These are phyloP conservation scores for Ophiosphaerella narmari DNA, from an alignment of 2,329 filamentous ascomycete genomes.

Conservation along the genomic window DNA sequence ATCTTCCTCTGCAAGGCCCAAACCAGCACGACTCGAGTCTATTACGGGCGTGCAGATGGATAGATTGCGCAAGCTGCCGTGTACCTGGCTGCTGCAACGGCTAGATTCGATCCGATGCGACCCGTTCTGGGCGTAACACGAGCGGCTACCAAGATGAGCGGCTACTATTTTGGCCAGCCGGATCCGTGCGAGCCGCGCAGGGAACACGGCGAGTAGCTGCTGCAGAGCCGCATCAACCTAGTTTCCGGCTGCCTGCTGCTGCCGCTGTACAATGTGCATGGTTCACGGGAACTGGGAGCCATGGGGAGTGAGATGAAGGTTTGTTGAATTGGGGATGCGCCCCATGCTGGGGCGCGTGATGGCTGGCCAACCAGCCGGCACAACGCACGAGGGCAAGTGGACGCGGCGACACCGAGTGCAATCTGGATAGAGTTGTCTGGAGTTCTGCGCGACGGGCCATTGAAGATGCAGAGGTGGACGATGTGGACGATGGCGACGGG, in stretches of 20 bases:
- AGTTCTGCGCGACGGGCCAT: conserved; percentile 18
- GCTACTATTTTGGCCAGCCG: conserved; percentile 26
- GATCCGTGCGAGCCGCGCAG: conserved; percentile 28
- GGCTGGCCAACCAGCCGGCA: conserved; percentile 11
- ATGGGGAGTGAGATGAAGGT: conserved; percentile 1
- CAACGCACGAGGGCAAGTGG: conserved; percentile 21
- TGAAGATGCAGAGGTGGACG: conserved; percentile 20
- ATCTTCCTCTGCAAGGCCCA: conserved; percentile 16
- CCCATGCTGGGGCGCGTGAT: conserved; percentile 16
- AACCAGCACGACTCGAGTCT: conserved; percentile 9
- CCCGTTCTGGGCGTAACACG: conserved; percentile 31
- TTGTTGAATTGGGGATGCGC: conserved; percentile 7
- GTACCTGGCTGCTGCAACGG: conserved; percentile 18
- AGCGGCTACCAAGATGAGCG: conserved; percentile 32
- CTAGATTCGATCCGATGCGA: conserved; percentile 10
- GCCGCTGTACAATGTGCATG: neutral
- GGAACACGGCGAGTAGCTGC: conserved; percentile 14
- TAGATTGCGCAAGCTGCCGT: conserved; percentile 19
- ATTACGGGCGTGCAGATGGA: conserved; percentile 7
- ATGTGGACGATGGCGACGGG: conserved; percentile 16
- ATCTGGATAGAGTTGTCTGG: conserved; percentile 12
- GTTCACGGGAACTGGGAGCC: neutral
- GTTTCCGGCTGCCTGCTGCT: too few species aligned
- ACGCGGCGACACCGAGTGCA: conserved; percentile 27
- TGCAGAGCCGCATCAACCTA: conserved; percentile 35